Percentiles rank a stretch among this genome's conserved stretches.
Evolutionary conservation across 164 flowering plant species (phyloP).

Genomic region (Umbilicus rupestris): DNA sequence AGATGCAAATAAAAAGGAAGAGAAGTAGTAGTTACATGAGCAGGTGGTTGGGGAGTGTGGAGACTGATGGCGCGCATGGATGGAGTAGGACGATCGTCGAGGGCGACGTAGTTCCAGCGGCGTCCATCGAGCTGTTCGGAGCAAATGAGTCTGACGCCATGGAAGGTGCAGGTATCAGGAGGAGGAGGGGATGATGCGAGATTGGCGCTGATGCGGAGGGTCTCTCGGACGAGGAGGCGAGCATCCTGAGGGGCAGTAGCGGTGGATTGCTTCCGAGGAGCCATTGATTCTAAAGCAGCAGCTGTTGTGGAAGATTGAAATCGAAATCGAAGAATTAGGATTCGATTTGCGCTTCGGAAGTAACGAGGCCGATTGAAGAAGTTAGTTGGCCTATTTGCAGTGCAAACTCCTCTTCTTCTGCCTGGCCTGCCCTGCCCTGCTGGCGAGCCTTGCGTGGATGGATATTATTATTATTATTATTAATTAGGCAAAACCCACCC

Average conservation of each 20-base stretch:
- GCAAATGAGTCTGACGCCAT: slow-evolving; percentile 47
- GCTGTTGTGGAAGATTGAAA: no score
- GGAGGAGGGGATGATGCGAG: slow-evolving; percentile 52
- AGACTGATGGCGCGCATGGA: slow-evolving; percentile 52
- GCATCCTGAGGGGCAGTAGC: slow-evolving; percentile 37
- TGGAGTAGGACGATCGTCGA: slow-evolving; percentile 17
- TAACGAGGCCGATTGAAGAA: no score
- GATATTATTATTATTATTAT: no score
- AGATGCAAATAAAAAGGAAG: neutral
- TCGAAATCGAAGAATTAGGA: no score
- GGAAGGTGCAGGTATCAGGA: slow-evolving; percentile 17
- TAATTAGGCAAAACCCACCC: no score
- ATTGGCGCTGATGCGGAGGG: slow-evolving; percentile 73
- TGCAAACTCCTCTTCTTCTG: no score
- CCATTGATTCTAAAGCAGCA: slow-evolving; percentile 12
- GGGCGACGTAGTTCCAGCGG: slow-evolving; percentile 67
- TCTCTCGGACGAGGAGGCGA: slow-evolving; percentile 69
- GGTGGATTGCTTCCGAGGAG: slow-evolving; percentile 23
- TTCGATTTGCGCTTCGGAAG: no score
- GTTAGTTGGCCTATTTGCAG: no score
- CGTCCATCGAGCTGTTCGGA: slow-evolving; percentile 78
- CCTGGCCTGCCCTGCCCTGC: no score
- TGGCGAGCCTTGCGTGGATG: no score
- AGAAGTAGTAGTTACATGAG: slow-evolving; percentile 34
- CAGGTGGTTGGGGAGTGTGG: slow-evolving; percentile 60